Evolutionary conservation across 2,329 filamentous ascomycete genomes (phyloP), one percentile per base, ranked within the genome.

Genomic region (Ceratocystis smalleyi): DNA sequence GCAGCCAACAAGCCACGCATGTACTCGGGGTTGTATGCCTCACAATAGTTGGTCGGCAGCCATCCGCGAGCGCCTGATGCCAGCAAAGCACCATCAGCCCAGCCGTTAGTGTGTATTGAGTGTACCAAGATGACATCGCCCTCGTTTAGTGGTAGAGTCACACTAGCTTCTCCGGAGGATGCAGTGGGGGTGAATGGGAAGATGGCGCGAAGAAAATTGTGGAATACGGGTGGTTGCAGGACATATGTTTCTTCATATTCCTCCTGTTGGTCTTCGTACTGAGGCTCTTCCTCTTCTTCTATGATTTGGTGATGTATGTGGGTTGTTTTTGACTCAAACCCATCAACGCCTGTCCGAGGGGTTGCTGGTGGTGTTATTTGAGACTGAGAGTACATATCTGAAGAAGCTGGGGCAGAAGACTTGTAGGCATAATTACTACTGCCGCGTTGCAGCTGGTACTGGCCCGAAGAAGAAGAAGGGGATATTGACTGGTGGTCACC

Each of bases 21-120:
- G 68, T 91, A 85, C 24, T 90, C 83, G 57, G 92, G 90, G 69
- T 96, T 89, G 73, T 96, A 99, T 8, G 89, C 82, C 72, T 96
- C 91, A 77, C 94, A 99, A 74, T 97, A 99, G 74, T 99, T 99
- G 7, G 94, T 99, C 2, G 94, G 94, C 67, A 99, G 78, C 94
- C 94, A 99, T 68, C 94, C 94, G 69, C 94, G 83, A 61, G 88
- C 87, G 30, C 92, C 92, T 2, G 91, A 89, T 27, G 87, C 82
- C 67, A 99, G 77, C 49, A 96, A 78, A 0, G 94, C 99, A 62
- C 94, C 94, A 73, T 99, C 94, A 40, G 94, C 94, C 94, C 94
- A 99, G 69, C 94, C 94, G 76, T 97, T 99, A 67, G 90, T 94
- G 74, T 99, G 94, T 69, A 97, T 89, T 3, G 94, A 96, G 74